Evolutionary conservation across 225 moss, liverwort and hornwort species (phyloP), one percentile per base, ranked within the genome.

Genomic region (Bryum argenteum): DNA sequence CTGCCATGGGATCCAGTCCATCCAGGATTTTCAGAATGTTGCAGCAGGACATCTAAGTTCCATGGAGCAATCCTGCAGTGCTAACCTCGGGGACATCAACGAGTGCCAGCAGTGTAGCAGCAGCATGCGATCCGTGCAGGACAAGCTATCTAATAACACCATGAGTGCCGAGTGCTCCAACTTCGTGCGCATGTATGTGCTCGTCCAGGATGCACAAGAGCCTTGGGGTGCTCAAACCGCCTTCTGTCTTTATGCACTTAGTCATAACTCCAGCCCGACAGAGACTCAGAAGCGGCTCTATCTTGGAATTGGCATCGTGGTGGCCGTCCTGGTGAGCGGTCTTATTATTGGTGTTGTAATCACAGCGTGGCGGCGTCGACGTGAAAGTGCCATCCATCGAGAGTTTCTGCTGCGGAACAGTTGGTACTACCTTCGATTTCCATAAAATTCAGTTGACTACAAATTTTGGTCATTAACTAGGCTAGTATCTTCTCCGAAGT

Each of bases 201-300:
- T 47, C 47, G 66, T 72, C 9, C 53, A 85, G 75, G 11, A 6
- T 5, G 52, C 47, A 47, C 47, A 42, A 2, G 87, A 85, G 16
- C 78, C 88, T 20, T 12, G 38, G 47, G 78, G 79, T 52, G 66
- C 78, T 6, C 11, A 23, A 1, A 66, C 86, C 8, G 73, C 72
- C 54, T 60, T 61, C 23, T 92, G 91, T 58, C 9, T 89, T n/a
- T 66, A 89, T 13, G 56, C 55, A 73, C 69, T 81, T 55, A 15
- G 2, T 11, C 38, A 19, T 3, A 18, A 52, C 15, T 10, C 26
- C 33, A 50, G 73, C 12, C 5, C 69, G 12, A 0, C 63, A 13
- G 0, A 38, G 47, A 45, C 61, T 6, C 19, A 8, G 15, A 76
- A 1, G 42, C 18, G 11, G 64, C 24, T 66, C 40, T 71, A 74